A percentile compares a stretch with the other conserved stretches of the same genome.
Conservation (phyloP, 2,329 filamentous ascomycete genomes). For the Fusarium tupiense region DNA sequence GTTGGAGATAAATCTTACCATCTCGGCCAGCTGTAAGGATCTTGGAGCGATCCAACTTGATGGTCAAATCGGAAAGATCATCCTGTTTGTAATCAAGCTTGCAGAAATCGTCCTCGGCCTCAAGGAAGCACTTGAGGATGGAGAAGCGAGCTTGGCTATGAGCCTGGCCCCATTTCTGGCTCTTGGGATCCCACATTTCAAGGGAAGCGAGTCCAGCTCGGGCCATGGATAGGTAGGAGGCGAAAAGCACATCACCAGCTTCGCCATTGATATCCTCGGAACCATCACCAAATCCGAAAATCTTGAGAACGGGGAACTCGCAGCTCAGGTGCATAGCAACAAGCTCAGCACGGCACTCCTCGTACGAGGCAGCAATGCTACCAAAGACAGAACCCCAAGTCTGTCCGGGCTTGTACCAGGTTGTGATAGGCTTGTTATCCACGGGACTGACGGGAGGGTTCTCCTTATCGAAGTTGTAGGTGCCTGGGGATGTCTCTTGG, state of each 20-base stretch:
- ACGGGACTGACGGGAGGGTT: slow-evolving; percentile 86
- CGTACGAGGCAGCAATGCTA: slow-evolving; percentile 85
- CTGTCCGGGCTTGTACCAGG: slow-evolving; percentile 94
- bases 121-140: slow-evolving; percentile 85
- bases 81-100: slow-evolving; percentile 78
- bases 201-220: slow-evolving; percentile 88
- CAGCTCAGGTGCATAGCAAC: slow-evolving; percentile 92
- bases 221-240: slow-evolving; percentile 92
- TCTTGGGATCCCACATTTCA: slow-evolving; percentile 95
- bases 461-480: slow-evolving; percentile 87
- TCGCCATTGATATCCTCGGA: slow-evolving; percentile 75
- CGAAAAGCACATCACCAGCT: slow-evolving; percentile 88
- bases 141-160: slow-evolving; percentile 93
- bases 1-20: slow-evolving; percentile 49
- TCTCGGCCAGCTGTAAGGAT: slow-evolving; percentile 85
- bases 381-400: slow-evolving; percentile 96
- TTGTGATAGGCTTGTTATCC: slow-evolving; percentile 76
- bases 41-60: slow-evolving; percentile 85
- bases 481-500: slow-evolving; percentile 83
- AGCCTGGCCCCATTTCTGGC: slow-evolving; percentile 89
- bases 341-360: slow-evolving; percentile 94
- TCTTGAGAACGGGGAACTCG: slow-evolving; percentile 87
- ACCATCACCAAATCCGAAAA: slow-evolving; percentile 91
- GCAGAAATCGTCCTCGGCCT: slow-evolving; percentile 88
- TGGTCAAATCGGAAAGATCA: slow-evolving; percentile 82